Percentiles rank a stretch among this genome's conserved stretches.
phyloP scores from a whole-genome alignment of 306 rosid genomes.

The Cucurbita moschata region DNA sequence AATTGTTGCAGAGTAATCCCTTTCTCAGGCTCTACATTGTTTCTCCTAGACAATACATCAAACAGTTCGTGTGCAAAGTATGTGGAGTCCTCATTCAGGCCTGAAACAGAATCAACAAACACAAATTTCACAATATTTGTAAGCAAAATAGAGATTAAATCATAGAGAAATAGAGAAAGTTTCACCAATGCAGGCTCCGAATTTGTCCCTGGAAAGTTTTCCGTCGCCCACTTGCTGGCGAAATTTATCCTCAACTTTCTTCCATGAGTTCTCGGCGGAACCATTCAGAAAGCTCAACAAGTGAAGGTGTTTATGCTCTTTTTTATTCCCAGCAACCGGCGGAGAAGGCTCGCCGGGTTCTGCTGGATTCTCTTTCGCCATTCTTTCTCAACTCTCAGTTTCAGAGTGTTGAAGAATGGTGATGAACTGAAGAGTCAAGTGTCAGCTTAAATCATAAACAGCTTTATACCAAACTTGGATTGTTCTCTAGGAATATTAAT shows the following conservation, averaged over 20 bases:
- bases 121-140: not conserved
- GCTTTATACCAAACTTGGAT: not conserved
- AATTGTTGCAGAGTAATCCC: constrained; percentile 23
- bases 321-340: not conserved
- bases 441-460: not conserved
- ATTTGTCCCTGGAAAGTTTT: constrained; percentile 48
- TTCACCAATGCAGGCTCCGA: constrained; percentile 71
- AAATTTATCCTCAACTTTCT: constrained; percentile 34
- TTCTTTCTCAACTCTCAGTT: constrained; percentile 8
- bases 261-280: constrained; percentile 55
- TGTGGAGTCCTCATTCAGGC: constrained; percentile 40
- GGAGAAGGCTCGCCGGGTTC: not conserved
- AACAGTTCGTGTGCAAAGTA: constrained; percentile 45
- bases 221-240: constrained; percentile 18
- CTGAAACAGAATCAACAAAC: constrained; percentile 7
- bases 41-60: constrained; percentile 35
- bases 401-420: not conserved
- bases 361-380: constrained; percentile 16
- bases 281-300: constrained; percentile 60
- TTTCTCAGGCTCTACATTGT: constrained; percentile 8
- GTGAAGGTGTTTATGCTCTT: constrained; percentile 30
- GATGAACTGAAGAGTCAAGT: not conserved
- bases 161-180: not conserved
- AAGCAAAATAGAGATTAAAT: not conserved
- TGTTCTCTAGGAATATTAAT: not conserved